These are phyloP conservation scores for Pholiota microspora DNA, from an alignment of 768 basidiomycete genomes.

Conservation along the genomic window DNA sequence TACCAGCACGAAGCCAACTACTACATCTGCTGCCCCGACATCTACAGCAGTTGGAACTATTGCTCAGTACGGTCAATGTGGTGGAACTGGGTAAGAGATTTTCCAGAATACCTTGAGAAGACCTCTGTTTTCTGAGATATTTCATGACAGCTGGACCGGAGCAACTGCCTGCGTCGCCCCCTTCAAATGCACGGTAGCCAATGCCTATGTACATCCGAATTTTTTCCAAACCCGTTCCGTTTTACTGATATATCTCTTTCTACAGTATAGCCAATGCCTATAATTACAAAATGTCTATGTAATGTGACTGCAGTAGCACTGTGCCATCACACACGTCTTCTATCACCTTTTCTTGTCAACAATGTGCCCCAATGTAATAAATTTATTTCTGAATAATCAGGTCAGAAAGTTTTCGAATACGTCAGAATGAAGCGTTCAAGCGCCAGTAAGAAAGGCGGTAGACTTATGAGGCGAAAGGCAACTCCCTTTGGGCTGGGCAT, in stretches of 20 bases:
- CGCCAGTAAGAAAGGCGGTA: neutral
- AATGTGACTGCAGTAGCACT: neutral
- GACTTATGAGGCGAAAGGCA: neutral
- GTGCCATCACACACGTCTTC: neutral
- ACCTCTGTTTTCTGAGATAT: neutral
- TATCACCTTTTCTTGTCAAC: neutral
- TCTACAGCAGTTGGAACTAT: conserved; percentile 27
- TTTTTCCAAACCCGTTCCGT: neutral
- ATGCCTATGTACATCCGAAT: conserved; percentile 19
- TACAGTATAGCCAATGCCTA: conserved; percentile 35
- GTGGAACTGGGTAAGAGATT: conserved; percentile 34
- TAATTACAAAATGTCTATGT: neutral
- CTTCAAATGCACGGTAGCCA: conserved; percentile 18
- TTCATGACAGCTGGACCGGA: conserved; percentile 10
- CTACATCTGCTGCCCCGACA: conserved; percentile 12
- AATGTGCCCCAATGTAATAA: neutral
- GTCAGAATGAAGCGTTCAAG: too few relatives aligned
- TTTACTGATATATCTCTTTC: neutral
- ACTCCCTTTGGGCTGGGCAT: neutral
- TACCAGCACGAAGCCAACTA: conserved; percentile 1
- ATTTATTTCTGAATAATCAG: too few relatives aligned
- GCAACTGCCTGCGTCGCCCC: conserved; percentile 20
- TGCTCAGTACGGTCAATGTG: conserved; percentile 42
- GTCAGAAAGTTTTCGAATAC: too few relatives aligned
- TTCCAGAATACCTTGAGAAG: neutral